These are phyloP conservation scores for Termitomyces sp. DNA, from an alignment of 768 basidiomycete genomes.

Conservation along the genomic window DNA sequence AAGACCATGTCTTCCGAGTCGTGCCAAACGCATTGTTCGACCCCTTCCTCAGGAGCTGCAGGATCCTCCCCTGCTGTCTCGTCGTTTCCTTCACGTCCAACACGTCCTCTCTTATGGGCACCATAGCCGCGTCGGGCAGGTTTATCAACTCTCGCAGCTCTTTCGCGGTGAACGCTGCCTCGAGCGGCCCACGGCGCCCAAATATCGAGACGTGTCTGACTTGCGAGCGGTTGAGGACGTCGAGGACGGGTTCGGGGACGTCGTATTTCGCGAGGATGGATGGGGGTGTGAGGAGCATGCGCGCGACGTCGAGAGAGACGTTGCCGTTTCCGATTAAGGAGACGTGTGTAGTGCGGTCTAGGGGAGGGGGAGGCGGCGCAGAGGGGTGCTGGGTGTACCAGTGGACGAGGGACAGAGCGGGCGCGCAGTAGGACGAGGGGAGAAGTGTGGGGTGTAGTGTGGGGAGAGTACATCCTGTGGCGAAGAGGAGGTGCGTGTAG, in stretches of 20 bases:
- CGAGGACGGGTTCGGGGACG: constrained; percentile 70
- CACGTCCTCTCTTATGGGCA: constrained; percentile 43
- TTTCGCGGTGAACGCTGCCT: constrained; percentile 89
- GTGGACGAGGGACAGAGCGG: constrained; percentile 83
- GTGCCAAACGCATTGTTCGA: constrained; percentile 45
- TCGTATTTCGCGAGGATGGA: constrained; percentile 65
- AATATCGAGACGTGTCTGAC: constrained; percentile 80
- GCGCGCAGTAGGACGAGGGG: constrained; percentile 46
- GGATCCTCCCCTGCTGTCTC: constrained; percentile 60
- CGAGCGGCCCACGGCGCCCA: constrained; percentile 80
- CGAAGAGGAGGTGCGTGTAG: constrained; percentile 85
- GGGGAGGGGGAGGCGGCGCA: constrained; percentile 50
- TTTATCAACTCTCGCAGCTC: constrained; percentile 84
- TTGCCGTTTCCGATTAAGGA: constrained; percentile 93
- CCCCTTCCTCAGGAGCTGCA: constrained; percentile 64
- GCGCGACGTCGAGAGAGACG: constrained; percentile 88
- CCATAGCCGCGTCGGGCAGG: constrained; percentile 61
- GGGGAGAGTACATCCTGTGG: constrained; percentile 78
- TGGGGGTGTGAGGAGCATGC: constrained; percentile 77
- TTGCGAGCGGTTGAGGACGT: constrained; percentile 52
- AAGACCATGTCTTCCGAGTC: constrained; percentile 67
- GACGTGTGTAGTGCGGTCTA: constrained; percentile 65
- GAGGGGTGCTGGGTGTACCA: constrained; percentile 97
- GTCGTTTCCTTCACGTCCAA: constrained; percentile 28
- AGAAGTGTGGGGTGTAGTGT: constrained; percentile 50